A percentile compares a stretch with the other conserved stretches of the same genome.
Conservation (phyloP, 768 basidiomycete genomes). For the Kwoniella botswanensis region DNA sequence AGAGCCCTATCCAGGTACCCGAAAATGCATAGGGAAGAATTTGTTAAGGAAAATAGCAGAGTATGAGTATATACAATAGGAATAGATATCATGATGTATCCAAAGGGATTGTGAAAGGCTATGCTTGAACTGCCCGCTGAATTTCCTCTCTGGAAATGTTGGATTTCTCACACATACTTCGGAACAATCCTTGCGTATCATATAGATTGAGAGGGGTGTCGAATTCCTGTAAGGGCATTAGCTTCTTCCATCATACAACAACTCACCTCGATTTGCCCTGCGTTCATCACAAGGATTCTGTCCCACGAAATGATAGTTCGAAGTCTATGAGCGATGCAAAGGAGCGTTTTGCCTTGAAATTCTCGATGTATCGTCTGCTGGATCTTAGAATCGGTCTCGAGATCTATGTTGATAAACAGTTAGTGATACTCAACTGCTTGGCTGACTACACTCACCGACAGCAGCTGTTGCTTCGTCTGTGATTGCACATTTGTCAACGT, state of each 20-base stretch:
- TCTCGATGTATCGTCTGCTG: conserved; percentile 85
- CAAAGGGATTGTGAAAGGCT: not conserved
- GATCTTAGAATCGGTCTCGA: conserved; percentile 86
- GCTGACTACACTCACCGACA: conserved; percentile 63
- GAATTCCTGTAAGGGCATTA: conserved; percentile 64
- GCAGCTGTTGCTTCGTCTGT: conserved; percentile 82
- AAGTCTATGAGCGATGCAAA: conserved; percentile 82
- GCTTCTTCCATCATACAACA: conserved; percentile 1
- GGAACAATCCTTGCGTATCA: conserved; percentile 71
- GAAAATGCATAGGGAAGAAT: conserved; percentile 10
- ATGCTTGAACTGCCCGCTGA: conserved; percentile 48
- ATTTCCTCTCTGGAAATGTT: conserved; percentile 77
- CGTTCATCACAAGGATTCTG: conserved; percentile 82
- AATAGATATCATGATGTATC: not conserved
- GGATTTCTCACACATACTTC: conserved; percentile 81
- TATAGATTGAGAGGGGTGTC: conserved; percentile 74
- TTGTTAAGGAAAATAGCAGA: not conserved
- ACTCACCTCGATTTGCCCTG: conserved; percentile 72
- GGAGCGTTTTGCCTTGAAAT: conserved; percentile 79
- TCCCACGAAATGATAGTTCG: conserved; percentile 87
- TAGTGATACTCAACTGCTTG: conserved; percentile 60
- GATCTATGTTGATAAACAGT: conserved; percentile 56
- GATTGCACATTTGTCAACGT: too few relatives aligned
- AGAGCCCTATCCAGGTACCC: conserved; percentile 5
- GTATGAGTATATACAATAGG: not conserved